These are phyloP conservation scores for Silene latifolia DNA, from an alignment of 148 eudicot genomes.

Conservation along the genomic window DNA sequence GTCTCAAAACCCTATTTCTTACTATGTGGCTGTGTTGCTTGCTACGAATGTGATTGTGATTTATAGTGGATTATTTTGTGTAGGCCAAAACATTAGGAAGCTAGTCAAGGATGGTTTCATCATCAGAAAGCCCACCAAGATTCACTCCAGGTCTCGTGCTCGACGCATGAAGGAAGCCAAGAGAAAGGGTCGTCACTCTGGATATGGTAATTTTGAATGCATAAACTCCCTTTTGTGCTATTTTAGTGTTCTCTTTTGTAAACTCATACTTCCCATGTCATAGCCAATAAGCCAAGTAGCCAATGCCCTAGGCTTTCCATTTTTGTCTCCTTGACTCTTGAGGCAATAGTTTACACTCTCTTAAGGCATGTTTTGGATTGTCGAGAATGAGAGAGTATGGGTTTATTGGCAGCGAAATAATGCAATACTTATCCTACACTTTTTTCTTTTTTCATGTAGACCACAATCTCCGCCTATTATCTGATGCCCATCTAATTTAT, in stretches of 20 bases:
- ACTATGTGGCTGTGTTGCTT: background rate
- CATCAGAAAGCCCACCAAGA: conserved; percentile 81
- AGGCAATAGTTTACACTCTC: too few relatives aligned
- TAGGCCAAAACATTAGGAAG: conserved; percentile 83
- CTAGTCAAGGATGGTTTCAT: conserved; percentile 82
- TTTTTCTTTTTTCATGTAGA: too few relatives aligned
- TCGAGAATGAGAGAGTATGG: too few relatives aligned
- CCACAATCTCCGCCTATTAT: too few relatives aligned
- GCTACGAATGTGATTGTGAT: background rate
- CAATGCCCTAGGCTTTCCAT: background rate
- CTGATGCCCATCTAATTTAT: too few relatives aligned
- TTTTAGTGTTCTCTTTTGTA: background rate
- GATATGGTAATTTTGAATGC: conserved; percentile 48
- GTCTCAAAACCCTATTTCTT: too few relatives aligned
- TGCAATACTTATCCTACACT: too few relatives aligned
- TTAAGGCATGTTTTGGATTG: too few relatives aligned
- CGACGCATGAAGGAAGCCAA: conserved; percentile 86
- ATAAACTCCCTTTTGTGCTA: background rate
- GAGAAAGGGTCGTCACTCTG: conserved; percentile 86
- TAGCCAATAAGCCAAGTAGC: too few relatives aligned
- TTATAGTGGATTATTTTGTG: background rate
- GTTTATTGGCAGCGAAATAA: too few relatives aligned
- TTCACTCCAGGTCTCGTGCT: conserved; percentile 82
- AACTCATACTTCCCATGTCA: background rate
- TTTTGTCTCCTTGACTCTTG: background rate